Evolutionary conservation across 108 stramenopile genomes (phyloP), one percentile per base, ranked within the genome.

Genomic region (Nitzschia sp.): DNA sequence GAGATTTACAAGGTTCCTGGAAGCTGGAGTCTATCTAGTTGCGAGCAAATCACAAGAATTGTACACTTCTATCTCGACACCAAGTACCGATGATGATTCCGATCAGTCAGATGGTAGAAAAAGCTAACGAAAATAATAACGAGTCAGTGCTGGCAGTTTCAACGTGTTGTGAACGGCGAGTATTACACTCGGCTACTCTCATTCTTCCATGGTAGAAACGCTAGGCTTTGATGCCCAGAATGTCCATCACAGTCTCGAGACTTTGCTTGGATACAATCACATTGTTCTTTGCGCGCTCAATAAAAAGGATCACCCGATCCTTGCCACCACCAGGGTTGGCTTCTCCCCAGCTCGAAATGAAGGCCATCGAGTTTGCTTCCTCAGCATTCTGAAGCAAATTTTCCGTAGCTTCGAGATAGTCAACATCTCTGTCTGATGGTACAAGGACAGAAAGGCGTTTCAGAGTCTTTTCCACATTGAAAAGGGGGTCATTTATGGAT

Each of bases 301-400:
- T 90, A 63, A 91, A 94, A 13, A 86, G 60, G 22, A 75, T 64
- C 5, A 94, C 85, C 28, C 92, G 72, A 78, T 89, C 86, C 34
- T 94, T 90, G 55, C 89, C 89, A 23, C 93, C 93, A 44, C 73
- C 73, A 0, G 92, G 92, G 68, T 94, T 94, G 2, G 92, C 85
- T 58, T 94, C 93, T 3, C 90, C 93, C 93, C 93, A 94, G 72
- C 81, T 83, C 9, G 83, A 84, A 17, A 91, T 69, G 64, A 82
- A 94, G 9, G 93, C 93, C 84, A 87, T 90, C 13, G 75, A 66
- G 71, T 70, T 85, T 0, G 82, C 86, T 68, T 84, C 88, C 33
- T 89, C 88, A 19, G 83, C 77, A 75, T 89, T 89, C 26, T 85
- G 75, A 2, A 19, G 30, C 13, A 63, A 86, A 57, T 32, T 36